Evolutionary conservation across 2,329 filamentous ascomycete genomes (phyloP).

Genomic region (Rhytidhysteron rufulum): DNA sequence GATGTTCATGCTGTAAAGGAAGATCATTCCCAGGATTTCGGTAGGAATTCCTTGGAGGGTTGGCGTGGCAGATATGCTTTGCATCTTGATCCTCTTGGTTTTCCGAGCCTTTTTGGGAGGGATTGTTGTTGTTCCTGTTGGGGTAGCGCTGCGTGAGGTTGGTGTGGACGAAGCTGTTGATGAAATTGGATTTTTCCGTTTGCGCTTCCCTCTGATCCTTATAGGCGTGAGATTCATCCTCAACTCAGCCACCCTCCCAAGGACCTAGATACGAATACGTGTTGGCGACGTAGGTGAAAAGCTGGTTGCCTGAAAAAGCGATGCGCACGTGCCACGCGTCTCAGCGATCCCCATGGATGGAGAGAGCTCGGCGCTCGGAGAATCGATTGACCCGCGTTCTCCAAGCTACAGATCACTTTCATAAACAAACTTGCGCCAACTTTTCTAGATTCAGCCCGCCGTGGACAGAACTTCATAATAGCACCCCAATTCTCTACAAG

Average conservation of each 20-base stretch:
- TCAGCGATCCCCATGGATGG: not conserved
- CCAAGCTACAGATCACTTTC: not conserved
- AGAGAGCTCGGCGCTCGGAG: constrained; percentile 1
- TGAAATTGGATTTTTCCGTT: constrained; percentile 13
- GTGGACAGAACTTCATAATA: too few species aligned
- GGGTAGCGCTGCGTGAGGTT: constrained; percentile 3
- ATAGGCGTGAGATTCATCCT: constrained; percentile 33
- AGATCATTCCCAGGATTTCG: constrained; percentile 33
- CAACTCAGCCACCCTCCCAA: too few species aligned
- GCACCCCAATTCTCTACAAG: constrained; percentile 5
- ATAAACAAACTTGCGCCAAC: constrained; percentile 1
- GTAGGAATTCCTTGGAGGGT: constrained; percentile 30
- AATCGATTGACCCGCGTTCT: constrained; percentile 2
- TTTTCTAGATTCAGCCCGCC: not conserved
- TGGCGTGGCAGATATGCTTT: constrained; percentile 20
- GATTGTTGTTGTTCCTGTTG: constrained; percentile 5
- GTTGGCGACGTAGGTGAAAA: too few species aligned
- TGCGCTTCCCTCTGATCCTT: constrained; percentile 24
- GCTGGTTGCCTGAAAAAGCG: too few species aligned
- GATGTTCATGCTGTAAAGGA: constrained; percentile 33
- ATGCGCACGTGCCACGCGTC: not conserved
- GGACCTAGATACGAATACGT: too few species aligned
- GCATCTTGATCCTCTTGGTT: constrained; percentile 4
- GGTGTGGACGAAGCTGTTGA: constrained; percentile 3
- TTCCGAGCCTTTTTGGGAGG: constrained; percentile 8